Evolutionary conservation across 108 stramenopile species (phyloP).

Genomic region (Schizochytrium sp.): DNA sequence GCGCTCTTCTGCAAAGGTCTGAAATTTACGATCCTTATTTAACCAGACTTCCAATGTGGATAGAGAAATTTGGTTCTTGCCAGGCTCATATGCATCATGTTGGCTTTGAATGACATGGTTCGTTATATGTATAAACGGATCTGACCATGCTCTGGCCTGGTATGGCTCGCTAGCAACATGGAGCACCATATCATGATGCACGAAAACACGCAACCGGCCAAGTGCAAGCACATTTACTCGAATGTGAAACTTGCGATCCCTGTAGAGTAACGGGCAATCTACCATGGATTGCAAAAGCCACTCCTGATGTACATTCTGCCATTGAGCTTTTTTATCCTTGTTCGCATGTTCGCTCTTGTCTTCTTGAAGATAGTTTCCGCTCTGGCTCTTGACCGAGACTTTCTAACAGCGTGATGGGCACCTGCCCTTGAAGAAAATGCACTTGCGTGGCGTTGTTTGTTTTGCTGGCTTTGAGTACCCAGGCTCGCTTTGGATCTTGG

Average conservation of each 20-base stretch:
- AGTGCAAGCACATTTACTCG: slow-evolving; percentile 34
- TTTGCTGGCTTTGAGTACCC: slow-evolving; percentile 49
- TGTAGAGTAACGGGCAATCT: background rate
- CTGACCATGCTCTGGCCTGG: background rate
- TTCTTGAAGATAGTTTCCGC: background rate
- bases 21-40: background rate
- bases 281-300: slow-evolving; percentile 53
- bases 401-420: background rate
- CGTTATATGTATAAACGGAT: background rate
- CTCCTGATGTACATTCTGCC: background rate
- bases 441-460: slow-evolving; percentile 45
- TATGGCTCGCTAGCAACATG: slow-evolving; percentile 45
- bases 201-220: slow-evolving; percentile 14
- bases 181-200: slow-evolving; percentile 7
- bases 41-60: background rate
- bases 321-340: background rate
- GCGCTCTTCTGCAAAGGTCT: background rate
- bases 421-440: slow-evolving; percentile 16
- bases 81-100: background rate
- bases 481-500: background rate
- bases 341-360: background rate
- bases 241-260: slow-evolving; percentile 51
- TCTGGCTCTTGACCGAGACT: background rate
- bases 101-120: slow-evolving; percentile 54
- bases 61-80: background rate